Evolutionary conservation across 208 protist genomes (phyloP), one percentile per base, ranked within the genome.

Genomic region (Angomonas deanei): DNA sequence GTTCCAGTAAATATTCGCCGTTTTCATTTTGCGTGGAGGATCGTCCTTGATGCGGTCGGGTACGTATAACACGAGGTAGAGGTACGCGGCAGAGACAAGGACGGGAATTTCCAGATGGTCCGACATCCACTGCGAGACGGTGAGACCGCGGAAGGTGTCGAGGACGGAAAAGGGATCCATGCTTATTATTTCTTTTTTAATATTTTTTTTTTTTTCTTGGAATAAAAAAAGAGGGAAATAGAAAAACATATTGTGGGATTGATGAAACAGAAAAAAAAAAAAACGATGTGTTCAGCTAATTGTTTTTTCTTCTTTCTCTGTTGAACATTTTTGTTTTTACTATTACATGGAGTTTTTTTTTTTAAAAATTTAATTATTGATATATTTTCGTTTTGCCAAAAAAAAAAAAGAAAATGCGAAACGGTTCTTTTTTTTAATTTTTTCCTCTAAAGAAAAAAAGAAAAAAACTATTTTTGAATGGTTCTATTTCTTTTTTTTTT

Each of bases 1-100:
- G 50, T 97, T 97, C 90, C 92, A 96, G 15, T 82, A 0, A 34
- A 66, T 78, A 58, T 86, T 86, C 36, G 85, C 65, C 64, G 79
- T 62, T 31, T 77, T 33, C 5, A 53, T 15, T n/a, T 28, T 26
- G n/a, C 11, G 11, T 15, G 47, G 47, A 15, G 47, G n/a, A 26
- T 24, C 10, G 23, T 53, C n/a, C 11, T 53, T 17, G 8, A 53
- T 17, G 8, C 5, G 11, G 23, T 53, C 11, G 2, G 74, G 78
- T 10, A 56, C 50, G 2, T 32, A 4, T 24, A 56, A 5, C 4
- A 56, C 28, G 26, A 56, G 28, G 17, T 11, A 56, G 2, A 56
- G 28, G 17, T 56, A 56, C 13, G 30, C 5, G 17, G 21, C 8
- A 24, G 26, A 4, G 19, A 72, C 63, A 15, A 85, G 48, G 15